phyloP scores from a whole-genome alignment of 2,329 filamentous ascomycete species.

The Aureobasidium vineae region DNA sequence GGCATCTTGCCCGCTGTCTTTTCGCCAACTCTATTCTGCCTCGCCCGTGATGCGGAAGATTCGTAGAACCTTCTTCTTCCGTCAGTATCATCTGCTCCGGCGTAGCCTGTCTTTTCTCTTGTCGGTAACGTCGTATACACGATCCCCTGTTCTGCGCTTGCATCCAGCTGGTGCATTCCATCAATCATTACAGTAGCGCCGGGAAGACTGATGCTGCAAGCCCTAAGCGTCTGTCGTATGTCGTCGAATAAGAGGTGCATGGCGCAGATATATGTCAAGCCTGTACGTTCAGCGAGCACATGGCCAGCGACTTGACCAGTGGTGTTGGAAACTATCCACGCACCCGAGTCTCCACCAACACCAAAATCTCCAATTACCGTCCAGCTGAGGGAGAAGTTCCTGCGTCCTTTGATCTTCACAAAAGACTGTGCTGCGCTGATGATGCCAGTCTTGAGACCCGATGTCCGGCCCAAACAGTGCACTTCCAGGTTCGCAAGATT shows the following conservation, averaged over 20 bases:
- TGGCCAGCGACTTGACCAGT: conserved; percentile 84
- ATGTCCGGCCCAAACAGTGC: conserved; percentile 85
- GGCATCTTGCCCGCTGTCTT: neutral
- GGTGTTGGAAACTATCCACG: conserved; percentile 82
- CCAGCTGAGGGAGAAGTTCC: conserved; percentile 73
- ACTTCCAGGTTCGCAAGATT: conserved; percentile 73
- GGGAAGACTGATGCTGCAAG: conserved; percentile 36
- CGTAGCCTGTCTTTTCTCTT: neutral
- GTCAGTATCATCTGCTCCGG: neutral
- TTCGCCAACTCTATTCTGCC: neutral
- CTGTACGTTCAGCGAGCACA: conserved; percentile 72
- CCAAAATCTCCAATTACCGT: conserved; percentile 61
- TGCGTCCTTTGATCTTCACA: conserved; percentile 82
- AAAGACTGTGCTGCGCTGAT: conserved; percentile 76
- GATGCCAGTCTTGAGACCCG: conserved; percentile 73
- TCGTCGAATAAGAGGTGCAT: conserved; percentile 90
- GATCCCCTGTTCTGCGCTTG: neutral
- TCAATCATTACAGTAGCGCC: neutral
- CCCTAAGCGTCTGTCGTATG: conserved; percentile 74
- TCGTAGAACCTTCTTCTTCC: neutral
- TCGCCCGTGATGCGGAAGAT: neutral
- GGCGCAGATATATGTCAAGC: conserved; percentile 86
- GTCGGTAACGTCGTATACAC: neutral
- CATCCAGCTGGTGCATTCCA: neutral
- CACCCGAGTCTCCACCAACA: conserved; percentile 86